Evolutionary conservation across 306 rosid genomes (phyloP).

Genomic region (Hippophae gyantsensis): DNA sequence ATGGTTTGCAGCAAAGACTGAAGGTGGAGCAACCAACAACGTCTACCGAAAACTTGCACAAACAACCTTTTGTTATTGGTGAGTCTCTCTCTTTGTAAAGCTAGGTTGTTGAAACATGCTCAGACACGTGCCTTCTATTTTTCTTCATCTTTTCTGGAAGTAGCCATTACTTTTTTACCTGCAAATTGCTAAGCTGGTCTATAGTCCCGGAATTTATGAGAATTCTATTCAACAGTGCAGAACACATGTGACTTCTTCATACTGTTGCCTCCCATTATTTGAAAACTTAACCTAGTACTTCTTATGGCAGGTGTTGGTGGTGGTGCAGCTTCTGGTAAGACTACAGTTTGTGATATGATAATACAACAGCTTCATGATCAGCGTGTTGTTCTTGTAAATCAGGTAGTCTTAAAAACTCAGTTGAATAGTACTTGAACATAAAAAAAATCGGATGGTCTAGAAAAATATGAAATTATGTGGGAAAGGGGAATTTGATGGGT

Average conservation of each 20-base stretch:
- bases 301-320: slow-evolving; percentile 82
- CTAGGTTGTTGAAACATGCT: background rate
- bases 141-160: background rate
- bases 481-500: too few relatives aligned
- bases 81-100: slow-evolving; percentile 12
- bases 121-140: background rate
- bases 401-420: slow-evolving; percentile 31
- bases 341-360: slow-evolving; percentile 93
- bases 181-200: slow-evolving; percentile 3
- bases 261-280: background rate
- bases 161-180: too few relatives aligned
- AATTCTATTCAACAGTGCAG: background rate
- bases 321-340: slow-evolving; percentile 97
- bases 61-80: slow-evolving; percentile 94
- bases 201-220: background rate
- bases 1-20: slow-evolving; percentile 45
- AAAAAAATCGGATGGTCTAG: too few relatives aligned
- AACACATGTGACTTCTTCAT: background rate
- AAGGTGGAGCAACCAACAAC: slow-evolving; percentile 41
- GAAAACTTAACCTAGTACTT: background rate
- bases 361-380: slow-evolving; percentile 99
- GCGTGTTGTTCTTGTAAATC: slow-evolving; percentile 90
- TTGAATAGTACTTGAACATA: too few relatives aligned
- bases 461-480: too few relatives aligned
- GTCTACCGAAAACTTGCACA: slow-evolving; percentile 38